phyloP scores from a whole-genome alignment of 805 yeast genomes.

The Starmera caribaea region DNA sequence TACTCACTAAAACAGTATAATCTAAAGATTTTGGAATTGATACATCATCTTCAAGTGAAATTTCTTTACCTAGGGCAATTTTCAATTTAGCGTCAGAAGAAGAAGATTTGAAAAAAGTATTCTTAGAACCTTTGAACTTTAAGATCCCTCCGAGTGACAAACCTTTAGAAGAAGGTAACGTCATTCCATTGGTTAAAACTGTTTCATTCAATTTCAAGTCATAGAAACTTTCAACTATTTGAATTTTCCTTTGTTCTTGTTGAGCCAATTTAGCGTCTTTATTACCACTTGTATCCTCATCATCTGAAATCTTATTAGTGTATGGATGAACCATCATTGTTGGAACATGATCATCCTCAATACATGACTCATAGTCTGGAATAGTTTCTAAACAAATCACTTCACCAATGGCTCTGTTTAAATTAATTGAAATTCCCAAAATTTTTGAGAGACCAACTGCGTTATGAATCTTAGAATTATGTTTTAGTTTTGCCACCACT shows the following conservation, averaged over 20 bases:
- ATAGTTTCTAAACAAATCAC: constrained; percentile 36
- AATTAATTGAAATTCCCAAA: constrained; percentile 47
- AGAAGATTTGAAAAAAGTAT: constrained; percentile 32
- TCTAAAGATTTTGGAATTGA: constrained; percentile 8
- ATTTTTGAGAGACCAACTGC: constrained; percentile 44
- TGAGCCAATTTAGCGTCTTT: constrained; percentile 14
- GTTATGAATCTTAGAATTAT: constrained; percentile 23
- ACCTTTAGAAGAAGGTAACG: constrained; percentile 39
- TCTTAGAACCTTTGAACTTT: constrained; percentile 28
- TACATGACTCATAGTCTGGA: constrained; percentile 26
- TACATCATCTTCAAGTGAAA: constrained; percentile 16
- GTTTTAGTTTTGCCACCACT: constrained; percentile 43
- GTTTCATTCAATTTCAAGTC: constrained; percentile 14
- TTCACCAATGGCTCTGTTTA: constrained; percentile 41
- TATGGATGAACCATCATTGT: constrained; percentile 45
- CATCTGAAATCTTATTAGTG: constrained; percentile 28
- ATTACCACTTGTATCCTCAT: constrained; percentile 8
- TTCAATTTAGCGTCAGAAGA: constrained; percentile 24
- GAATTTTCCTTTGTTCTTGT: constrained; percentile 13
- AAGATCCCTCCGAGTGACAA: constrained; percentile 55
- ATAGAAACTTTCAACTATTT: constrained; percentile 9
- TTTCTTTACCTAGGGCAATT: constrained; percentile 42
- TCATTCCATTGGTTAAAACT: constrained; percentile 40
- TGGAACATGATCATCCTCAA: constrained; percentile 22
- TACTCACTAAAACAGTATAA: neutral